Conservation (phyloP, 2,329 filamentous ascomycete species). For the Pseudopithomyces chartarum region DNA sequence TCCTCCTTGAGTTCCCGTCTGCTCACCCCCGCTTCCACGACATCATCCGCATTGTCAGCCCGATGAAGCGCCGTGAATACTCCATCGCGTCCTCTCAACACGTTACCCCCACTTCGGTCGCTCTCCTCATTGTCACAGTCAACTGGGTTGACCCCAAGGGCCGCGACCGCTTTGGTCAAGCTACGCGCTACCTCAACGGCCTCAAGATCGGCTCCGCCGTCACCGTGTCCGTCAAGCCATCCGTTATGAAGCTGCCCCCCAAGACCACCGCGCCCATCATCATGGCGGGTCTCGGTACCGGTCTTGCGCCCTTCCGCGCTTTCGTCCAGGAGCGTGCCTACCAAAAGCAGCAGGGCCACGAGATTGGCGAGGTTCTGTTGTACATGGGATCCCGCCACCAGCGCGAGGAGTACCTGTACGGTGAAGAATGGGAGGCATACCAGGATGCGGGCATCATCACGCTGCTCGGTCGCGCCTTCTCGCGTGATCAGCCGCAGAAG, state of each 20-base stretch:
- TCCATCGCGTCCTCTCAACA: slow-evolving; percentile 98
- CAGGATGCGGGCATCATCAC: slow-evolving; percentile 95
- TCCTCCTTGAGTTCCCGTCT: slow-evolving; percentile 86
- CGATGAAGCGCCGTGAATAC: slow-evolving; percentile 96
- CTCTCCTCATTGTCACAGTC: slow-evolving; percentile 96
- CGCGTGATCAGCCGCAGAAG: slow-evolving; percentile 95
- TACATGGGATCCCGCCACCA: slow-evolving; percentile 98
- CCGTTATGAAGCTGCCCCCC: slow-evolving; percentile 96
- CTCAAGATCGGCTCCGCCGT: slow-evolving; percentile 78
- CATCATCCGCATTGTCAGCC: slow-evolving; percentile 82
- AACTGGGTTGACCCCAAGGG: slow-evolving; percentile 90
- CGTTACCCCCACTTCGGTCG: slow-evolving; percentile 85
- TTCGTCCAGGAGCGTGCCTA: slow-evolving; percentile 98
- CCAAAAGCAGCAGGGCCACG: slow-evolving; percentile 96
- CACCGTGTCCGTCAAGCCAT: slow-evolving; percentile 94
- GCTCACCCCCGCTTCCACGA: slow-evolving; percentile 89
- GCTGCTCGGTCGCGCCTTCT: slow-evolving; percentile 90
- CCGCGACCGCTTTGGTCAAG: slow-evolving; percentile 88
- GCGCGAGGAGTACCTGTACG: slow-evolving; percentile 97
- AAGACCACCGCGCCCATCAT: slow-evolving; percentile 91
- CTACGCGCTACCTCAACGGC: slow-evolving; percentile 83
- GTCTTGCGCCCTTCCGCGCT: slow-evolving; percentile 97
- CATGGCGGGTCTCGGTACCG: slow-evolving; percentile 98
- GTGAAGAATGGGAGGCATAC: slow-evolving; percentile 99
- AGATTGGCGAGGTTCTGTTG: slow-evolving; percentile 88